phyloP scores from a whole-genome alignment of 2,329 filamentous ascomycete species.

The Cercospora nicotianae region DNA sequence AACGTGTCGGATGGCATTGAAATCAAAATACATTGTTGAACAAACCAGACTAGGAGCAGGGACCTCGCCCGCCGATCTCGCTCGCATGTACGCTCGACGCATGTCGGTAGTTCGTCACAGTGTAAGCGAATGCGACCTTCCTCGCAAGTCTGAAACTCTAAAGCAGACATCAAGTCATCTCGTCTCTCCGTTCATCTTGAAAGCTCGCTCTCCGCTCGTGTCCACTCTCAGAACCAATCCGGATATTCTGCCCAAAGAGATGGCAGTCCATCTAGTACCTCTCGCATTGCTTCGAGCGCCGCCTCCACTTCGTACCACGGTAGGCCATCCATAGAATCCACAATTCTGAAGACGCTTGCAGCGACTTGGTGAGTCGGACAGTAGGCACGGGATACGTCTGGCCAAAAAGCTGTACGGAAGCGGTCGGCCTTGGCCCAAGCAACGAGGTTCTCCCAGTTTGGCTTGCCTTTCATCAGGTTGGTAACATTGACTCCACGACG shows the following conservation, averaged over 20 bases:
- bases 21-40: background rate
- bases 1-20: background rate
- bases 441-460: conserved; percentile 16
- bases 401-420: background rate
- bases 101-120: background rate
- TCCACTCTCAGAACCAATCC: background rate
- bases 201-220: background rate
- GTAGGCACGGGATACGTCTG: background rate
- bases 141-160: background rate
- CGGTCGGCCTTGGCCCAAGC: conserved; percentile 13
- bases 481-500: background rate
- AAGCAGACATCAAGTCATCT: background rate
- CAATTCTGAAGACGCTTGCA: background rate
- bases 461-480: background rate
- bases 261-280: background rate
- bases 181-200: background rate
- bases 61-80: too few relatives aligned
- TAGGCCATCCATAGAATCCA: background rate
- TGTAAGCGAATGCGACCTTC: background rate
- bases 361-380: background rate
- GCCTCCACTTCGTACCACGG: background rate
- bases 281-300: background rate
- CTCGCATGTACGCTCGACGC: background rate
- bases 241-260: conserved; percentile 1
- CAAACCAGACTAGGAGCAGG: background rate